Evolutionary conservation across 148 eudicot species (phyloP).

Genomic region (Linanthus parryae): DNA sequence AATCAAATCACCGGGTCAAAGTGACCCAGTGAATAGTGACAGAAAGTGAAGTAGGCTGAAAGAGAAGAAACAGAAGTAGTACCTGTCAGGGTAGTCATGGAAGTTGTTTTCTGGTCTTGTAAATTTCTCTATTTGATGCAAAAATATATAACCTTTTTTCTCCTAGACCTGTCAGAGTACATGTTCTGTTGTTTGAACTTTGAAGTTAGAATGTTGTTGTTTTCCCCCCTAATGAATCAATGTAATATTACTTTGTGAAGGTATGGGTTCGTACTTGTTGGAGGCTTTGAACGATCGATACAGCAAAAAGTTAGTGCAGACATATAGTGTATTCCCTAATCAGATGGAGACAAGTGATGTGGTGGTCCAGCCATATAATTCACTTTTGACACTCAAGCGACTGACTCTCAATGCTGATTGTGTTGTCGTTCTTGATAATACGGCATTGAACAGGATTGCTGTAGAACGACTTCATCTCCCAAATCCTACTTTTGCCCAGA

Average conservation of each 20-base stretch:
- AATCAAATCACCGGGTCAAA: too few relatives aligned
- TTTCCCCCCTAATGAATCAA: too few relatives aligned
- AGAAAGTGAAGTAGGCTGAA: too few relatives aligned
- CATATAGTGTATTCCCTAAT: constrained; percentile 98
- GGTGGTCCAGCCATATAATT: constrained; percentile 98
- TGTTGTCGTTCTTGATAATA: constrained; percentile 97
- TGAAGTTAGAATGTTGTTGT: too few relatives aligned
- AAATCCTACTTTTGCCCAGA: constrained; percentile 92
- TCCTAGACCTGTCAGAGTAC: too few relatives aligned
- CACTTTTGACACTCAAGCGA: constrained; percentile 91
- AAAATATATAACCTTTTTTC: too few relatives aligned
- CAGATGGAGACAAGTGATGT: constrained; percentile 96
- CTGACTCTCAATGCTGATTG: constrained; percentile 97
- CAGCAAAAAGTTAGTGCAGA: constrained; percentile 96
- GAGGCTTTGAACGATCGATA: constrained; percentile 98
- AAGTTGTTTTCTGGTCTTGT: too few relatives aligned
- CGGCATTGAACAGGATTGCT: constrained; percentile 97
- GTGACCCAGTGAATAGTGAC: too few relatives aligned
- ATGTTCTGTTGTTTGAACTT: too few relatives aligned
- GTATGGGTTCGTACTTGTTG: constrained; percentile 97
- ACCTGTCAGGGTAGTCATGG: too few relatives aligned
- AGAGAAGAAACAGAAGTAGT: too few relatives aligned
- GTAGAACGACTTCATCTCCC: constrained; percentile 90
- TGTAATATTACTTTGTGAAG: constrained; percentile 34
- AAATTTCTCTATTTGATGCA: too few relatives aligned